Evolutionary conservation across 345 rosid species (phyloP), one percentile per base, ranked within the genome.

Genomic region (Sonneratia alba): DNA sequence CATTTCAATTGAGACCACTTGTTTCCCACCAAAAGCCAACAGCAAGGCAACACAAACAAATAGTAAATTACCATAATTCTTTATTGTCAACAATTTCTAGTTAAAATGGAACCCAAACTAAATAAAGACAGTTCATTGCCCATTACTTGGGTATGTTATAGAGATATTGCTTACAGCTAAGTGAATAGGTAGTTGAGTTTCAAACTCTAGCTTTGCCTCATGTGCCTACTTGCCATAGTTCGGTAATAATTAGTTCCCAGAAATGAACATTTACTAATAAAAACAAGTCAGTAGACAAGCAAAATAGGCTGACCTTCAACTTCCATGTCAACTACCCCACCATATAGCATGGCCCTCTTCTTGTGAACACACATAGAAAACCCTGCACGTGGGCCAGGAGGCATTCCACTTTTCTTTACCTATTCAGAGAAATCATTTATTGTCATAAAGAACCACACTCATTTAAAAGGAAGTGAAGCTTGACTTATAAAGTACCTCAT

Each of bases 261-360:
- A 53, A 53, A 21, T 53, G 24, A 12, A 27, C 36, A 22, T 61
- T 34, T n/a, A 34, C 38, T 11, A 34, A 62, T 18, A 62, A 14
- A 61, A 62, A 37, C 18, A 62, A 27, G 38, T 27, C 13, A 27
- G 8, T 32, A 27, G 19, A 62, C 19, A 15, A 59, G 64, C 13
- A 27, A 4, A 19, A 67, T 76, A 71, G 70, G 74, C 80, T 70
- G 43, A 88, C 98, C 98, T 88, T 88, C 82, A 88, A 88, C 87
- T 83, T 94, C 98, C 97, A 86, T 87, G 80, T 94, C 97, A 19
- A 91, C 97, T 7, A 94, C 98, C 65, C 98, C 98, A 7, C 98
- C 98, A 77, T 89, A 91, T 57, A 94, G 81, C 85, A 94, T 69
- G 79, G 97, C 96, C 72, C 97, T 97, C 81, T 88, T 94, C 82